These are phyloP conservation scores for Blumeria hordei DNA, from an alignment of 2,329 filamentous ascomycete genomes.

Conservation along the genomic window DNA sequence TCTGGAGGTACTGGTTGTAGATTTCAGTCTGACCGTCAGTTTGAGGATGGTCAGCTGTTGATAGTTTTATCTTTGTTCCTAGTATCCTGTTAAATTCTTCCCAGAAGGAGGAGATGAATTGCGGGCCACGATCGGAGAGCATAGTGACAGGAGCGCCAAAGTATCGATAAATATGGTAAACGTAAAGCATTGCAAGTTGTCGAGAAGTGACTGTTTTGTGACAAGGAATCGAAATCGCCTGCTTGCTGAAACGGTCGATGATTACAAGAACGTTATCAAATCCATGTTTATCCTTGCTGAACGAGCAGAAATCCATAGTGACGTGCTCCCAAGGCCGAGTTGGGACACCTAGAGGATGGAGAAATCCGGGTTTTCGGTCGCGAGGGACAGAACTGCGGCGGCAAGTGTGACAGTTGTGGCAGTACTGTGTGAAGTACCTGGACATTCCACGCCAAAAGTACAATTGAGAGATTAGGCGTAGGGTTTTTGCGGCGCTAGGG, in stretches of 20 bases:
- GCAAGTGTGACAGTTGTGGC: not conserved
- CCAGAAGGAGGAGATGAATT: not conserved
- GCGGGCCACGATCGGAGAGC: not conserved
- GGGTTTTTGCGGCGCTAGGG: not conserved
- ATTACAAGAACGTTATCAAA: not conserved
- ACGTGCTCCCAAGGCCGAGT: constrained; percentile 1
- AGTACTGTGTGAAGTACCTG: not conserved
- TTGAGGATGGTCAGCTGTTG: not conserved
- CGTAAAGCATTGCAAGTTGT: too few relatives aligned
- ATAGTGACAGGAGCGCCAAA: too few relatives aligned
- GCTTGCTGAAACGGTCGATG: not conserved
- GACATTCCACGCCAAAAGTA: not conserved
- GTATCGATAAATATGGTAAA: too few relatives aligned
- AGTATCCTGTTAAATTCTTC: not conserved
- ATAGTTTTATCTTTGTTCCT: too few relatives aligned
- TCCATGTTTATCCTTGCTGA: not conserved
- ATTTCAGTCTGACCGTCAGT: not conserved
- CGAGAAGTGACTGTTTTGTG: not conserved
- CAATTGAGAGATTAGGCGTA: not conserved
- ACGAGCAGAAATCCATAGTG: constrained; percentile 1
- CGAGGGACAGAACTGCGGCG: not conserved
- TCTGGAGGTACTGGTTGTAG: too few relatives aligned
- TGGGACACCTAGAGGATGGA: not conserved
- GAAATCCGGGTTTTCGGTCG: constrained; percentile 2
- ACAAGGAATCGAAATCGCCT: not conserved